Percentiles rank a stretch among this genome's conserved stretches.
These are phyloP conservation scores for Pseudocercospora fijiensis DNA, from an alignment of 2,329 filamentous ascomycete genomes.

Conservation along the genomic window DNA sequence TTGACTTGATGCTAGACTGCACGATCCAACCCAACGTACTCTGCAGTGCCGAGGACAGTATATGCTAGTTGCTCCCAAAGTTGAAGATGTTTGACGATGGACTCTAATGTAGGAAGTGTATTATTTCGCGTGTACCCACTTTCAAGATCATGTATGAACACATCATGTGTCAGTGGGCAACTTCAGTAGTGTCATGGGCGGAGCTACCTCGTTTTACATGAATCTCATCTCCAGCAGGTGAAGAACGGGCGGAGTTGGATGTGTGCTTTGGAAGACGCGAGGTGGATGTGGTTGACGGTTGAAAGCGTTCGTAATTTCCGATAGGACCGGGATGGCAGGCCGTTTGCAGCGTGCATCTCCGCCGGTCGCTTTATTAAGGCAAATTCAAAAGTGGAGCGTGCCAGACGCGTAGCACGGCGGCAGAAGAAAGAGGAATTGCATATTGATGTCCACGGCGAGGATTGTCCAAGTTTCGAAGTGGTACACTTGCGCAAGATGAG, in stretches of 20 bases:
- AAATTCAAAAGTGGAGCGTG: neutral
- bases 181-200: neutral
- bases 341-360: neutral
- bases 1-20: neutral
- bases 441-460: neutral
- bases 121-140: neutral
- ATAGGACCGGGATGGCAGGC: neutral
- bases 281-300: slow-evolving; percentile 1
- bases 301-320: neutral
- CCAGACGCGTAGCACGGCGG: neutral
- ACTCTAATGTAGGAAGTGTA: neutral
- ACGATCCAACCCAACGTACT: too few species aligned
- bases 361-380: neutral
- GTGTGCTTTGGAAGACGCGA: neutral
- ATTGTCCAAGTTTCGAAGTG: neutral
- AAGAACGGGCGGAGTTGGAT: neutral
- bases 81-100: neutral
- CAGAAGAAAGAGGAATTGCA: neutral
- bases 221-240: neutral
- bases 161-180: neutral
- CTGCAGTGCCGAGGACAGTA: neutral
- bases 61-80: too few species aligned
- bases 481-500: neutral
- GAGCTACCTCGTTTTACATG: slow-evolving; percentile 1
- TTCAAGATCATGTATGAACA: neutral